Conservation (phyloP, 495 filamentous ascomycete species). For the Annulohypoxylon nitens region DNA sequence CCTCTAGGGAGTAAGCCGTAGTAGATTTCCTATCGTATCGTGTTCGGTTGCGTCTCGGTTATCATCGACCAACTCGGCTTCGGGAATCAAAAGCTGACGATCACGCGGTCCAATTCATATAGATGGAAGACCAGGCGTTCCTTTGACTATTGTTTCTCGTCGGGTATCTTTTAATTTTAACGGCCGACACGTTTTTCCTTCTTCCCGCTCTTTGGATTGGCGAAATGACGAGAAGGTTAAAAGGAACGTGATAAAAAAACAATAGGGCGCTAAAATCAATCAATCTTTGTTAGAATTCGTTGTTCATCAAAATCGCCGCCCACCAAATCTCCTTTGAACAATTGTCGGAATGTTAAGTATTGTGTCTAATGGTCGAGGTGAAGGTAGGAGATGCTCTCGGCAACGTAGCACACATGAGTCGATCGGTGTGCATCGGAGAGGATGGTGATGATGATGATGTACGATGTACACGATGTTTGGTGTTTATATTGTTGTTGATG, state of each 20-base stretch:
- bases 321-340: constrained; percentile 18
- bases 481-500: background rate
- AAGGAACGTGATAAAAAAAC: constrained; percentile 38
- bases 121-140: constrained; percentile 23
- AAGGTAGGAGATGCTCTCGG: constrained; percentile 3
- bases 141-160: constrained; percentile 32
- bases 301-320: constrained; percentile 16
- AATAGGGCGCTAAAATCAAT: constrained; percentile 41
- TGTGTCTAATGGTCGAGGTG: constrained; percentile 9
- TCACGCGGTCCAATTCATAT: constrained; percentile 37
- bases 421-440: constrained; percentile 16
- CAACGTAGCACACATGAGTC: background rate
- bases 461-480: background rate
- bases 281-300: constrained; percentile 35
- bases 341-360: background rate
- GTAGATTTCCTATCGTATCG: constrained; percentile 20
- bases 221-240: constrained; percentile 27
- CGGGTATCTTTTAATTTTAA: constrained; percentile 1
- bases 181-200: constrained; percentile 21
- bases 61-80: constrained; percentile 20
- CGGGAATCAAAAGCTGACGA: background rate
- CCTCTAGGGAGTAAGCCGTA: constrained; percentile 31
- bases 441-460: constrained; percentile 13
- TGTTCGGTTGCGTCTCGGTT: constrained; percentile 24
- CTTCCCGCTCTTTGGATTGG: constrained; percentile 23